A percentile compares a stretch with the other conserved stretches of the same genome.
Conservation (phyloP, 306 rosid species). For the Castanospermum australe region DNA sequence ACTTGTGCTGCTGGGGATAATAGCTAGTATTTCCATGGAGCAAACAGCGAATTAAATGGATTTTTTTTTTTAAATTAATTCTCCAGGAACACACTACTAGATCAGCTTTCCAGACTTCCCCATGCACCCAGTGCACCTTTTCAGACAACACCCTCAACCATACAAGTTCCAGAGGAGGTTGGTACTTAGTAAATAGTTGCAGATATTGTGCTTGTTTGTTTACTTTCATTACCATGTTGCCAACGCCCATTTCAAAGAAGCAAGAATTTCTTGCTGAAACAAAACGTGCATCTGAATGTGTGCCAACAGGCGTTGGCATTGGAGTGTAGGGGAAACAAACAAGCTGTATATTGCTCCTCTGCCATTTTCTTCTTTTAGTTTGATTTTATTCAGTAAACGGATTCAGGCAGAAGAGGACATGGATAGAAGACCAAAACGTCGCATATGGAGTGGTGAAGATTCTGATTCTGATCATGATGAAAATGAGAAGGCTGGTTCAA, state of each 20-base stretch:
- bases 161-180: slow-evolving; percentile 79
- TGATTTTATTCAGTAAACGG: slow-evolving; percentile 33
- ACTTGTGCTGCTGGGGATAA: not conserved
- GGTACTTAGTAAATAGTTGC: not conserved
- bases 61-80: not conserved
- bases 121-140: slow-evolving; percentile 86
- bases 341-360: not conserved
- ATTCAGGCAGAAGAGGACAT: slow-evolving; percentile 67
- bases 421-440: slow-evolving; percentile 73
- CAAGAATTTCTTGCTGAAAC: too few relatives aligned
- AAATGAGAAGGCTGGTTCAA: slow-evolving; percentile 37
- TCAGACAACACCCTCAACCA: slow-evolving; percentile 61
- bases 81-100: slow-evolving; percentile 56
- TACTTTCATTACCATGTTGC: too few relatives aligned
- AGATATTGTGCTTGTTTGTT: too few relatives aligned
- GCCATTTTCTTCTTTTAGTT: slow-evolving; percentile 12
- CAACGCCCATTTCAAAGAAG: too few relatives aligned
- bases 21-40: not conserved
- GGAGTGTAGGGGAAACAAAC: too few relatives aligned
- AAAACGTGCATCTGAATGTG: too few relatives aligned
- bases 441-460: slow-evolving; percentile 79
- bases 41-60: not conserved
- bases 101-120: slow-evolving; percentile 75
- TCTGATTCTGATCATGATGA: slow-evolving; percentile 83
- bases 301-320: too few relatives aligned